Conservation (phyloP, 306 rosid species). For the Gillenia trifoliata region DNA sequence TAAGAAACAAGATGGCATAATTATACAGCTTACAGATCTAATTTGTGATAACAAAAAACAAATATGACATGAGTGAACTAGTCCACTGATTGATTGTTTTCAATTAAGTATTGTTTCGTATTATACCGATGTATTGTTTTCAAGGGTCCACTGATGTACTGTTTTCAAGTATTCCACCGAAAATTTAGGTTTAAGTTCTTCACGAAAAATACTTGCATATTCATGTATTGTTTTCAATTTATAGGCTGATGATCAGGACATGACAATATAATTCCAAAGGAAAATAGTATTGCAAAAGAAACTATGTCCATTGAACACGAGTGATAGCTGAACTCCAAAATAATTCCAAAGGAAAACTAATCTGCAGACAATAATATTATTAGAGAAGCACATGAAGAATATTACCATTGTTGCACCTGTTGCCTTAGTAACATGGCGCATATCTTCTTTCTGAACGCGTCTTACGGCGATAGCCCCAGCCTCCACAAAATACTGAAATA, state of each 20-base stretch:
- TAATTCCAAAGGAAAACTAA: background rate
- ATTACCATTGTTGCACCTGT: slow-evolving; percentile 94
- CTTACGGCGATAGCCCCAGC: slow-evolving; percentile 96
- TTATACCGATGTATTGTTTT: no score
- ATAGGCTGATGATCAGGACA: background rate
- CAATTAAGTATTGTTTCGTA: background rate
- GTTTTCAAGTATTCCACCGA: no score
- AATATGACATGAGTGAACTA: background rate
- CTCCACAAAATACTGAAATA: slow-evolving; percentile 88
- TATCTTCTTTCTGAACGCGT: slow-evolving; percentile 90
- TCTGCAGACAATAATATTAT: background rate
- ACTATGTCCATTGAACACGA: background rate
- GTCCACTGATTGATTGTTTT: background rate
- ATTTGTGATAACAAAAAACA: background rate
- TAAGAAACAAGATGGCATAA: slow-evolving; percentile 11
- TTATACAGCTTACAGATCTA: background rate
- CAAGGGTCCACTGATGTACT: no score
- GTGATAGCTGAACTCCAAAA: background rate
- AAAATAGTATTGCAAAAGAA: background rate
- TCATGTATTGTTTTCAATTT: background rate
- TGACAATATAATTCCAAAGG: background rate
- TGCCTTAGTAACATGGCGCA: slow-evolving; percentile 99
- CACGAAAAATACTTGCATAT: no score
- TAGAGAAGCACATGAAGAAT: slow-evolving; percentile 1
- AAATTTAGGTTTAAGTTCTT: no score